Evolutionary conservation across 495 filamentous ascomycete genomes (phyloP).

Genomic region (Talaromyces liani): DNA sequence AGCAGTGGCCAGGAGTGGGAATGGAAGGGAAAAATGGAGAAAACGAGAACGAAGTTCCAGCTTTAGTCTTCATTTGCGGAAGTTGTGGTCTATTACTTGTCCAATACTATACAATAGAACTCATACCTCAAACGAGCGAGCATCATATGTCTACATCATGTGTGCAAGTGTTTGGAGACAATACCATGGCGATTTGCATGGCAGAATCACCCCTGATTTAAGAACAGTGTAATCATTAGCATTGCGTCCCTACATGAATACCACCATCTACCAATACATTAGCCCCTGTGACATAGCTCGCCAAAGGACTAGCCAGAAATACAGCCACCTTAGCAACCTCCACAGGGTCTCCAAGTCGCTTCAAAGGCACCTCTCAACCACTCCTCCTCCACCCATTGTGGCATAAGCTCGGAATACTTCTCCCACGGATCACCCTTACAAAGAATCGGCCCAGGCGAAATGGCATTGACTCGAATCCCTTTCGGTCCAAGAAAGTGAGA

Average conservation of each 20-base stretch:
- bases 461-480: slow-evolving; percentile 11
- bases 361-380: slow-evolving; percentile 10
- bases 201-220: neutral
- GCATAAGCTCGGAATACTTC: neutral
- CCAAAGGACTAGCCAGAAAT: slow-evolving; percentile 12
- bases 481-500: slow-evolving; percentile 11
- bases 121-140: neutral
- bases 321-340: slow-evolving; percentile 11
- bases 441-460: slow-evolving; percentile 10
- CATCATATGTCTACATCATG: neutral
- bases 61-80: slow-evolving; percentile 39
- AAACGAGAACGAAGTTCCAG: slow-evolving; percentile 85
- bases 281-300: slow-evolving; percentile 2
- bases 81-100: neutral
- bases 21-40: slow-evolving; percentile 92
- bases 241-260: slow-evolving; percentile 10
- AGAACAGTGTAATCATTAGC: neutral
- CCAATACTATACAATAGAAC: neutral
- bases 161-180: neutral
- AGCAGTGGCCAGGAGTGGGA: slow-evolving; percentile 84
- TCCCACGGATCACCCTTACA: slow-evolving; percentile 10
- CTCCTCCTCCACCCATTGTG: slow-evolving; percentile 13
- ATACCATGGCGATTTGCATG: neutral
- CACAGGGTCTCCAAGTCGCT: slow-evolving; percentile 5
- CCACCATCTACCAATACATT: slow-evolving; percentile 11